Conservation (phyloP, 164 flowering plant genomes). For the Liriodendron chinense region DNA sequence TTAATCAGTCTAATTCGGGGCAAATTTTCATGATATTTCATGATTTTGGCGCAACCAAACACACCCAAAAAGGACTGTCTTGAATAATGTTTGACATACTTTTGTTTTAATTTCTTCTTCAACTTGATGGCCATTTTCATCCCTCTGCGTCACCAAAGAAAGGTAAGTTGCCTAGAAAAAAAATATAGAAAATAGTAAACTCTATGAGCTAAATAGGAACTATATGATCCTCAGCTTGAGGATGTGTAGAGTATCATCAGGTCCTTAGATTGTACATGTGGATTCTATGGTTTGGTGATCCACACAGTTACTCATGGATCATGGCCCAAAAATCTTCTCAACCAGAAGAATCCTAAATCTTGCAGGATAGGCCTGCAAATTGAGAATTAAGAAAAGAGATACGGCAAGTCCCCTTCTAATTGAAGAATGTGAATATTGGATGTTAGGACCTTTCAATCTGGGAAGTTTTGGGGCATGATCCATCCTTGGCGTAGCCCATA, state of each 20-base stretch:
- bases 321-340: no score
- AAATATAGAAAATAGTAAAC: background rate
- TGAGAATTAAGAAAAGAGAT: no score
- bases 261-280: background rate
- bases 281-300: background rate
- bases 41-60: no score
- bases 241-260: background rate
- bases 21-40: no score
- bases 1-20: no score
- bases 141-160: constrained; percentile 29
- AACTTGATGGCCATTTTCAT: constrained; percentile 46
- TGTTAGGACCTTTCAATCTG: no score
- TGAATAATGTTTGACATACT: constrained; percentile 24
- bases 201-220: background rate
- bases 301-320: background rate
- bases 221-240: background rate
- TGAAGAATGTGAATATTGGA: no score
- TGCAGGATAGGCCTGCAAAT: no score
- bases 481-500: no score
- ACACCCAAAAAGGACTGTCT: background rate
- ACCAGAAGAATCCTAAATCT: no score
- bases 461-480: no score
- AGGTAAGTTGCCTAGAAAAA: constrained; percentile 5
- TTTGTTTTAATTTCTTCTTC: constrained; percentile 34
- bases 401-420: no score